phyloP scores from a whole-genome alignment of 495 filamentous ascomycete species.

The Xylaria castorea region DNA sequence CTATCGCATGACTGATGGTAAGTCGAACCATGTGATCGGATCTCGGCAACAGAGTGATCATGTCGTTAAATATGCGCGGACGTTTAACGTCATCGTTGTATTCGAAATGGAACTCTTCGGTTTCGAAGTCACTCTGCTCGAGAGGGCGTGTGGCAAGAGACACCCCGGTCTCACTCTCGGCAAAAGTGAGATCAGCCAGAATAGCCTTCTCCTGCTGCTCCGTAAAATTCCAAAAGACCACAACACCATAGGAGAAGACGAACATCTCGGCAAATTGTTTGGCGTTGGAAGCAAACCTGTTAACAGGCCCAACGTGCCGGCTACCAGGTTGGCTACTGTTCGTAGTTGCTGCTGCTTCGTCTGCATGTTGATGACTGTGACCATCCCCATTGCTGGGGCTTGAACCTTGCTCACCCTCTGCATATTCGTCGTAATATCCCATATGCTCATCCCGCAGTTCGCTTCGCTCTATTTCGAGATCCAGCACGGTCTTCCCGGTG shows the following conservation, averaged over 20 bases:
- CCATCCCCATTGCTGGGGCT: conserved; percentile 31
- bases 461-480: conserved; percentile 96
- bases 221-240: conserved; percentile 98
- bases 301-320: conserved; percentile 40
- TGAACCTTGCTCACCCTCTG: conserved; percentile 35
- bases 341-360: conserved; percentile 31
- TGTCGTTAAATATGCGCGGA: conserved; percentile 95
- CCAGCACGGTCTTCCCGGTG: conserved; percentile 82
- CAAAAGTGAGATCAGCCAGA: conserved; percentile 93
- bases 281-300: conserved; percentile 66
- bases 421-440: conserved; percentile 66
- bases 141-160: conserved; percentile 73
- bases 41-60: conserved; percentile 90
- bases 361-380: conserved; percentile 13
- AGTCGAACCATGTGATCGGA: conserved; percentile 99
- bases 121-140: conserved; percentile 89
- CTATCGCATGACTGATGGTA: conserved; percentile 95
- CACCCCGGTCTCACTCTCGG: conserved; percentile 64
- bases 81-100: conserved; percentile 85
- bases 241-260: conserved; percentile 96
- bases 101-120: conserved; percentile 98
- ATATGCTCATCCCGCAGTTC: conserved; percentile 89
- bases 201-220: conserved; percentile 96
- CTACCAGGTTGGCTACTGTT: conserved; percentile 42
- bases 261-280: conserved; percentile 93